Conservation (phyloP, 176 grass and related monocot genomes). For the Zizania latifolia region DNA sequence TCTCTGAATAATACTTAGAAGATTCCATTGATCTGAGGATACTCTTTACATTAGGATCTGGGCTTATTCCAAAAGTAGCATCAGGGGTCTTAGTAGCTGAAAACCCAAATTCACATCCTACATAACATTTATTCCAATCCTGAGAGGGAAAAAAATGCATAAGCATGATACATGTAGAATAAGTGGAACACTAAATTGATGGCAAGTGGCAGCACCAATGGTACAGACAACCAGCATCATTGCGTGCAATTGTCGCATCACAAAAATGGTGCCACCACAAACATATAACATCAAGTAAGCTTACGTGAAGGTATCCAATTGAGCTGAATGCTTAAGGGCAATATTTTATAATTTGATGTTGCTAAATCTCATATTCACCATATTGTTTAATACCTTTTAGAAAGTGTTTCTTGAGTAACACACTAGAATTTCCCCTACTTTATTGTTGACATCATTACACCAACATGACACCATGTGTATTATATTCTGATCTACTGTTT, state of each 20-base stretch:
- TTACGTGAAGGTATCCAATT: background rate
- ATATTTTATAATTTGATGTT: background rate
- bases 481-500: background rate
- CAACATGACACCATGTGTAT: too few relatives aligned
- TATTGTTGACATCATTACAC: background rate
- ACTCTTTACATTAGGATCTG: conserved; percentile 40
- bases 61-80: conserved; percentile 70
- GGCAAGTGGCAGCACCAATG: background rate
- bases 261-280: background rate
- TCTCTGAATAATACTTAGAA: conserved; percentile 91
- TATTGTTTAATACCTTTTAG: too few relatives aligned
- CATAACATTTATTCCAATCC: conserved; percentile 80
- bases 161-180: conserved; percentile 11
- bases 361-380: background rate
- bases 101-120: conserved; percentile 79
- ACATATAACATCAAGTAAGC: background rate
- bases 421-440: background rate
- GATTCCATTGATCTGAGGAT: conserved; percentile 97
- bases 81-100: conserved; percentile 65
- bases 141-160: conserved; percentile 33
- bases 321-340: background rate
- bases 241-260: background rate
- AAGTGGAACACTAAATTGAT: background rate
- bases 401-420: background rate
- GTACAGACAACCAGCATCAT: background rate